These are phyloP conservation scores for Hyphodiscus sp. DNA, from an alignment of 2,329 filamentous ascomycete genomes.

Conservation along the genomic window DNA sequence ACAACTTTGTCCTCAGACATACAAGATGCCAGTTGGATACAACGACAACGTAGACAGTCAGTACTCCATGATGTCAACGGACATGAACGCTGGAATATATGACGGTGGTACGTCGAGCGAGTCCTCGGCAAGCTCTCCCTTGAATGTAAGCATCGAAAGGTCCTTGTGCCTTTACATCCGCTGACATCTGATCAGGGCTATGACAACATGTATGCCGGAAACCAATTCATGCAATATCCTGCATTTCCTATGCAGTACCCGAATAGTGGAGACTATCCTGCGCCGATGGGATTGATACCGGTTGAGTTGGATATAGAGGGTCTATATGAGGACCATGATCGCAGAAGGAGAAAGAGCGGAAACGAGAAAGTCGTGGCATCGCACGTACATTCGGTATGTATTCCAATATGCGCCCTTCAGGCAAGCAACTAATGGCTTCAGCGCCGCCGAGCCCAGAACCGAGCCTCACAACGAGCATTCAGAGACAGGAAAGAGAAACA, in stretches of 20 bases:
- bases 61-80: constrained; percentile 19
- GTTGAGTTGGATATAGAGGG: constrained; percentile 30
- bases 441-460: constrained; percentile 54
- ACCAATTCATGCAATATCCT: constrained; percentile 24
- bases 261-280: constrained; percentile 17
- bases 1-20: background rate
- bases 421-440: constrained; percentile 22
- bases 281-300: constrained; percentile 26
- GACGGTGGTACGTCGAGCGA: constrained; percentile 28
- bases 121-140: constrained; percentile 27
- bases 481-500: constrained; percentile 59
- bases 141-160: constrained; percentile 21
- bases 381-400: constrained; percentile 29
- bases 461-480: constrained; percentile 55
- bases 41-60: constrained; percentile 15
- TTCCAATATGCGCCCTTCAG: background rate
- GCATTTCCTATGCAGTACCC: constrained; percentile 27
- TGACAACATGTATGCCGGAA: constrained; percentile 23
- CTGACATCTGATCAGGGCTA: constrained; percentile 18
- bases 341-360: constrained; percentile 25
- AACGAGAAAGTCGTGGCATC: constrained; percentile 27
- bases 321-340: constrained; percentile 30
- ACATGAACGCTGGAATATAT: constrained; percentile 23
- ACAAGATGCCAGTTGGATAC: constrained; percentile 22
- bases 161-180: background rate